Conservation (phyloP, 257 asterid species). For the Primulina eburnea region DNA sequence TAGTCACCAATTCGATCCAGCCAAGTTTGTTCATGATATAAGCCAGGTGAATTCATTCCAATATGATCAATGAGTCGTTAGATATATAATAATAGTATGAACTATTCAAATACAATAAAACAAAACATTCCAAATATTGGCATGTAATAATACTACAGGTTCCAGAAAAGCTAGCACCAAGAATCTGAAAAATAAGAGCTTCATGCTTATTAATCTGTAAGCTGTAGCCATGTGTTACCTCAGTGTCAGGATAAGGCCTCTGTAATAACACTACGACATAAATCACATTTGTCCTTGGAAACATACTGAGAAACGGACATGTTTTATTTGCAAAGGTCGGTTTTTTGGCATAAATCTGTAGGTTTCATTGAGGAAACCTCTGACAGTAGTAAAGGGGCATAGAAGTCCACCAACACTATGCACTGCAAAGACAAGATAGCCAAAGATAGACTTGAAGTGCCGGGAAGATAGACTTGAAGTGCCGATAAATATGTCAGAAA, state of each 20-base stretch:
- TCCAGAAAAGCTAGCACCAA: neutral
- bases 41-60: neutral
- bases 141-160: too few species aligned
- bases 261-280: slow-evolving; percentile 62
- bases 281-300: slow-evolving; percentile 58
- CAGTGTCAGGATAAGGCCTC: slow-evolving; percentile 88
- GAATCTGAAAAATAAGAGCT: neutral
- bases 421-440: slow-evolving; percentile 50
- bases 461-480: slow-evolving; percentile 16
- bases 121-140: too few species aligned
- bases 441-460: slow-evolving; percentile 18
- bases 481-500: slow-evolving; percentile 5
- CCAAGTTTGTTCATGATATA: neutral
- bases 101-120: too few species aligned
- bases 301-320: slow-evolving; percentile 33
- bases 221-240: slow-evolving; percentile 40
- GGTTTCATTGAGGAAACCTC: slow-evolving; percentile 57
- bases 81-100: neutral
- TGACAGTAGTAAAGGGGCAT: slow-evolving; percentile 78
- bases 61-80: neutral
- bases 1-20: neutral
- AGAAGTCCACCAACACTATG: slow-evolving; percentile 71
- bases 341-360: slow-evolving; percentile 54
- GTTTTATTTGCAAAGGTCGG: slow-evolving; percentile 52
- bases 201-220: neutral